Conservation (phyloP, 257 asterid genomes). For the Petunia axillaris region DNA sequence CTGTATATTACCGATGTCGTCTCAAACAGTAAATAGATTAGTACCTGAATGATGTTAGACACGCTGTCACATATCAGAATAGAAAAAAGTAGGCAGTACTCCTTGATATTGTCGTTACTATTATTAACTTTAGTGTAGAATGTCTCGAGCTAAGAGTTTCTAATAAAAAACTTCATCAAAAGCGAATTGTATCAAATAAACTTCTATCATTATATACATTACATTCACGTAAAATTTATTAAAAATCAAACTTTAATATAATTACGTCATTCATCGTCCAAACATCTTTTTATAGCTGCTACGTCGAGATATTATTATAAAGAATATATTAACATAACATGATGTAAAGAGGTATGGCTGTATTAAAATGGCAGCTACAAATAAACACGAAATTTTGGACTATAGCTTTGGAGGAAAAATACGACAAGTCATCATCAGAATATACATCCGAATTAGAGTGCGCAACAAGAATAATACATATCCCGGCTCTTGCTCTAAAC, state of each 20-base stretch:
- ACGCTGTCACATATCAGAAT: not conserved
- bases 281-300: no score
- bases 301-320: no score
- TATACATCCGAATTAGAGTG: not conserved
- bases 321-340: no score
- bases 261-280: no score
- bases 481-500: not conserved
- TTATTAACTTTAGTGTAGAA: conserved; percentile 2
- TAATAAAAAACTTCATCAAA: not conserved
- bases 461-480: not conserved
- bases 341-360: no score
- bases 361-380: not conserved
- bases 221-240: no score
- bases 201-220: not conserved
- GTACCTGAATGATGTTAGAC: not conserved
- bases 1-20: no score
- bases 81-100: not conserved
- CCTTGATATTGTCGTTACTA: not conserved
- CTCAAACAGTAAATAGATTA: not conserved
- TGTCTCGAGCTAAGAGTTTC: not conserved
- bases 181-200: not conserved
- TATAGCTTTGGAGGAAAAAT: not conserved
- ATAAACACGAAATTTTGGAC: not conserved
- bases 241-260: no score
- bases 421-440: not conserved